Conservation (phyloP, 2,329 filamentous ascomycete genomes). For the Orbilia quercus region DNA sequence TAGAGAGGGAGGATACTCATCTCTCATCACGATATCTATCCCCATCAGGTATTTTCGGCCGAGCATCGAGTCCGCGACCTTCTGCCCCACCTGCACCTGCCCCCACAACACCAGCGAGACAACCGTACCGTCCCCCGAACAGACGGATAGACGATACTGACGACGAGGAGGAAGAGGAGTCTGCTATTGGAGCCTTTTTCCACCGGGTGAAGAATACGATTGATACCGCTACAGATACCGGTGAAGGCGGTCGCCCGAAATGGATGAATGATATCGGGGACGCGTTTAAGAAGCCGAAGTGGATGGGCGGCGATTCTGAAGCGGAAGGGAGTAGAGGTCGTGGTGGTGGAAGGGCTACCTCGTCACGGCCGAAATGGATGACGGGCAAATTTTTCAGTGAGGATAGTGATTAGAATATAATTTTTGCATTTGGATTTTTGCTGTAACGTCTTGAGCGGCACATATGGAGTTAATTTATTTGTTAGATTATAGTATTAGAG, state of each 20-base stretch:
- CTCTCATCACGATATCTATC: slow-evolving; percentile 40
- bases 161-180: slow-evolving; percentile 76
- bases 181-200: slow-evolving; percentile 83
- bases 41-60: slow-evolving; percentile 27
- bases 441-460: no score
- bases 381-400: slow-evolving; percentile 53
- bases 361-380: slow-evolving; percentile 55
- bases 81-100: slow-evolving; percentile 14
- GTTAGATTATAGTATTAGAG: no score
- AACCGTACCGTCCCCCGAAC: slow-evolving; percentile 46
- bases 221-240: slow-evolving; percentile 74
- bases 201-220: slow-evolving; percentile 92
- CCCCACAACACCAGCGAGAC: slow-evolving; percentile 15
- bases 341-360: slow-evolving; percentile 31
- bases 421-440: slow-evolving; percentile 20
- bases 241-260: slow-evolving; percentile 69
- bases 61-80: slow-evolving; percentile 27
- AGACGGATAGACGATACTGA: slow-evolving; percentile 61
- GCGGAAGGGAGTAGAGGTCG: slow-evolving; percentile 60
- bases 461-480: no score
- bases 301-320: slow-evolving; percentile 74
- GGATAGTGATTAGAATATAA: slow-evolving; percentile 42
- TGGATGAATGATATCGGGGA: slow-evolving; percentile 81
- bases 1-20: slow-evolving; percentile 36
- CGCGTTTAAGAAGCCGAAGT: slow-evolving; percentile 77